Conservation (phyloP, 352 stramenopile genomes). For the Globisporangium nagaii region DNA sequence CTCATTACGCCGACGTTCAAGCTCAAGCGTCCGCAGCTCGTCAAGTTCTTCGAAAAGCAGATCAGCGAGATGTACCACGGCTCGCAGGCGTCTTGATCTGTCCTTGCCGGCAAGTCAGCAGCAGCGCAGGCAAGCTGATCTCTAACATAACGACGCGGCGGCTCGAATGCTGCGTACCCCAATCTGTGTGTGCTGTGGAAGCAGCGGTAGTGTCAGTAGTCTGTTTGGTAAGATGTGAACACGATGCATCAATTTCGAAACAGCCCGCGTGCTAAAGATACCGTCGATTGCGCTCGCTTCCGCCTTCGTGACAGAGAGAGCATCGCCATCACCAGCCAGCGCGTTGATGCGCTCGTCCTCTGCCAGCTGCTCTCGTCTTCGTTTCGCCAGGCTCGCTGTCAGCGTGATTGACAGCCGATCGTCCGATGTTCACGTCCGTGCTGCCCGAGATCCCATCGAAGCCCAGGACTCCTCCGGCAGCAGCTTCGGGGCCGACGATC, state of each 20-base stretch:
- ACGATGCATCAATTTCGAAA: not conserved
- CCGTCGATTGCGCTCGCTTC: too few species aligned
- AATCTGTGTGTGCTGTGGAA: not conserved
- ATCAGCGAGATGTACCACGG: slow-evolving; percentile 78
- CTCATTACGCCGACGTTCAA: slow-evolving; percentile 97
- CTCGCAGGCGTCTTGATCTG: not conserved
- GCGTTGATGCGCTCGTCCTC: too few species aligned
- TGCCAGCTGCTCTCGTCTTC: too few species aligned
- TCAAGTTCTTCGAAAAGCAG: slow-evolving; percentile 77
- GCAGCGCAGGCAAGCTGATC: not conserved
- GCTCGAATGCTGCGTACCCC: not conserved
- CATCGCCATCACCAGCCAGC: too few species aligned
- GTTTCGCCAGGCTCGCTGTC: too few species aligned
- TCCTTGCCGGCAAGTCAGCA: not conserved
- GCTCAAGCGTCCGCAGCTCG: slow-evolving; percentile 90
- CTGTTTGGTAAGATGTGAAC: not conserved
- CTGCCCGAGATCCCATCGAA: slow-evolving; percentile 22
- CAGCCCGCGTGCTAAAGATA: not conserved
- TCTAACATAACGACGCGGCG: not conserved
- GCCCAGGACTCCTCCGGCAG: not conserved
- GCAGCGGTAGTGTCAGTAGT: not conserved
- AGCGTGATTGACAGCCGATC: not conserved
- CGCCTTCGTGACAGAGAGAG: too few species aligned
- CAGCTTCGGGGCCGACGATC: not conserved
- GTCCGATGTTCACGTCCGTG: slow-evolving; percentile 14